phyloP scores from a whole-genome alignment of 768 basidiomycete genomes.

The Serendipita sp. region DNA sequence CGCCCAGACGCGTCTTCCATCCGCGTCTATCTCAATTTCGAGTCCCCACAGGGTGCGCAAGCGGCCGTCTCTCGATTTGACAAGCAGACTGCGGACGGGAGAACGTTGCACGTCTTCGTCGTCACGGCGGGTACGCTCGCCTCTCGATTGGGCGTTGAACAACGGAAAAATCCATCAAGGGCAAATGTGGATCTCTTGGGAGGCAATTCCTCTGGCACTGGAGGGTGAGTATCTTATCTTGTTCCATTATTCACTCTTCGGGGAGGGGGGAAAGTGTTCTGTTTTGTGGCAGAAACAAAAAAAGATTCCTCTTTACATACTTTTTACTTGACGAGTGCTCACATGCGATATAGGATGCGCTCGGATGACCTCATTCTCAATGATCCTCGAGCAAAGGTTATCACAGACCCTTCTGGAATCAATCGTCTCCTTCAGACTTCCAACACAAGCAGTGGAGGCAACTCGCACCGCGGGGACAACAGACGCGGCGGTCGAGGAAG shows the following conservation, averaged over 20 bases:
- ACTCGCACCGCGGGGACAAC: conserved; percentile 10
- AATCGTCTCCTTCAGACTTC: conserved; percentile 19
- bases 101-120: conserved; percentile 46
- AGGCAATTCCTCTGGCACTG: neutral
- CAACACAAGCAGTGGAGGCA: conserved; percentile 26
- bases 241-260: no score
- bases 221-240: conserved; percentile 5
- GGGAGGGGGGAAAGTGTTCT: no score
- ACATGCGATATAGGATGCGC: conserved; percentile 44
- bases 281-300: no score
- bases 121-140: conserved; percentile 25
- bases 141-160: neutral
- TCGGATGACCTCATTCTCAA: conserved; percentile 57
- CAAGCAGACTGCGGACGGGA: conserved; percentile 69
- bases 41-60: conserved; percentile 41
- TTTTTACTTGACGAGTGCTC: neutral
- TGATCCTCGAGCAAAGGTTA: conserved; percentile 49
- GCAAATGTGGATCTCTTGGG: conserved; percentile 11
- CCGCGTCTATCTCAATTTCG: conserved; percentile 57
- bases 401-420: conserved; percentile 49
- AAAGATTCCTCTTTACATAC: no score
- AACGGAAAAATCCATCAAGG: conserved; percentile 5
- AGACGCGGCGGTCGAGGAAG: conserved; percentile 21
- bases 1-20: conserved; percentile 23
- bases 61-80: conserved; percentile 60